Conservation (phyloP, 192 early-diverging fungal genomes). For the Coemansia sp. region DNA sequence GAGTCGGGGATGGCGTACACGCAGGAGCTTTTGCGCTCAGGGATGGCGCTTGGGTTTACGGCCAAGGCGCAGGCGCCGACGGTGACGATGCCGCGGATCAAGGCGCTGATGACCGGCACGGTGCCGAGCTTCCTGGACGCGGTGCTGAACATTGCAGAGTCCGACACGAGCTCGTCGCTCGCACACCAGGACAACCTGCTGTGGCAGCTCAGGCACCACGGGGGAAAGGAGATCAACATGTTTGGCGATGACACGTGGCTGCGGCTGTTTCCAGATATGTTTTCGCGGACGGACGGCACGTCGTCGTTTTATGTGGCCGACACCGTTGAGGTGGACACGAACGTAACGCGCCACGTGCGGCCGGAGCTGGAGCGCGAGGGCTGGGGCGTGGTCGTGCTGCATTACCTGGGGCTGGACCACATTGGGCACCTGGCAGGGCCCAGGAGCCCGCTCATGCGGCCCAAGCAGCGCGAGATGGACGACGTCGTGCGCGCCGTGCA, state of each 20-base stretch:
- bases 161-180: slow-evolving; percentile 59
- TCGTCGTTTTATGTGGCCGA: slow-evolving; percentile 59
- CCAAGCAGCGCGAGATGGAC: slow-evolving; percentile 81
- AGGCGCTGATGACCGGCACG: slow-evolving; percentile 73
- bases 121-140: slow-evolving; percentile 81
- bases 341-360: slow-evolving; percentile 67
- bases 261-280: slow-evolving; percentile 75
- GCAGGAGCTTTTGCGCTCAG: slow-evolving; percentile 52
- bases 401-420: slow-evolving; percentile 83
- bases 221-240: slow-evolving; percentile 64
- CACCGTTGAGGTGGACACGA: slow-evolving; percentile 71
- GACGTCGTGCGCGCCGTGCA: slow-evolving; percentile 59
- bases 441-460: slow-evolving; percentile 63
- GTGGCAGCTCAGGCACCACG: slow-evolving; percentile 57
- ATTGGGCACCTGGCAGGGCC: slow-evolving; percentile 76
- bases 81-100: slow-evolving; percentile 78
- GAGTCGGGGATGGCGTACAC: too few species aligned
- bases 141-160: slow-evolving; percentile 79
- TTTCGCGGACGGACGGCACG: slow-evolving; percentile 63
- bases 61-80: slow-evolving; percentile 63
- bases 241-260: slow-evolving; percentile 99
- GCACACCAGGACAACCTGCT: slow-evolving; percentile 73
- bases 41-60: slow-evolving; percentile 46
- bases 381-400: slow-evolving; percentile 75
- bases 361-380: slow-evolving; percentile 55